Conservation (phyloP, 306 rosid genomes). For the Casuarina cunninghamiana region DNA sequence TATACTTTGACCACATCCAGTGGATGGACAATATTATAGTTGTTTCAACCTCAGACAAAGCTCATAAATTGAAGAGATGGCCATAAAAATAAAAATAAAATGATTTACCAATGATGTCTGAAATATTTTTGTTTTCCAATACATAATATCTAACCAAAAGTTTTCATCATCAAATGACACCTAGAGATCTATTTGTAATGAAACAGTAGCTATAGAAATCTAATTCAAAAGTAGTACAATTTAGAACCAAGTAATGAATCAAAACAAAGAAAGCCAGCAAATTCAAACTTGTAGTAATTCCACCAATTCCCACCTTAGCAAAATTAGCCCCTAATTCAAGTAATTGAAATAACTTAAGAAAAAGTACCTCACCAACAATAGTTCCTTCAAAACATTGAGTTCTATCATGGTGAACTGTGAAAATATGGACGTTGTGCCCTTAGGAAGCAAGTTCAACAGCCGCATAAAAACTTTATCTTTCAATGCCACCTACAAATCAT, state of each 20-base stretch:
- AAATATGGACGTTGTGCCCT: conserved; percentile 79
- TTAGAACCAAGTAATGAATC: conserved; percentile 5
- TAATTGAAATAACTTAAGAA: background rate
- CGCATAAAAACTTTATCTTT: conserved; percentile 81
- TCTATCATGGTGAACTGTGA: conserved; percentile 80
- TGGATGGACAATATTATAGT: background rate
- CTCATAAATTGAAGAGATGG: background rate
- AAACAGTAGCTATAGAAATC: background rate
- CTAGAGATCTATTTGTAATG: background rate
- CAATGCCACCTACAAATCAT: conserved; percentile 76
- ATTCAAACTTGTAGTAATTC: background rate
- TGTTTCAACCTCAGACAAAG: background rate
- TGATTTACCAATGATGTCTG: background rate
- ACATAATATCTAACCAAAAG: background rate
- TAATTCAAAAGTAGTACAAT: background rate
- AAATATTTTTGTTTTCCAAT: background rate
- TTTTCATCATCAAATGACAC: background rate
- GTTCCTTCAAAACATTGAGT: conserved; percentile 94
- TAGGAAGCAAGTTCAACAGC: conserved; percentile 80
- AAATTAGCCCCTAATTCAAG: background rate
- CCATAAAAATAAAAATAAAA: background rate
- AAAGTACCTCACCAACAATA: conserved; percentile 48
- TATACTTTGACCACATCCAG: too few species aligned
- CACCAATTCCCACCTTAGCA: background rate
- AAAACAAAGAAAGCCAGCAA: background rate